Evolutionary conservation across 2,329 filamentous ascomycete species (phyloP), one percentile per base, ranked within the genome.

Genomic region (Emergomyces africanus): DNA sequence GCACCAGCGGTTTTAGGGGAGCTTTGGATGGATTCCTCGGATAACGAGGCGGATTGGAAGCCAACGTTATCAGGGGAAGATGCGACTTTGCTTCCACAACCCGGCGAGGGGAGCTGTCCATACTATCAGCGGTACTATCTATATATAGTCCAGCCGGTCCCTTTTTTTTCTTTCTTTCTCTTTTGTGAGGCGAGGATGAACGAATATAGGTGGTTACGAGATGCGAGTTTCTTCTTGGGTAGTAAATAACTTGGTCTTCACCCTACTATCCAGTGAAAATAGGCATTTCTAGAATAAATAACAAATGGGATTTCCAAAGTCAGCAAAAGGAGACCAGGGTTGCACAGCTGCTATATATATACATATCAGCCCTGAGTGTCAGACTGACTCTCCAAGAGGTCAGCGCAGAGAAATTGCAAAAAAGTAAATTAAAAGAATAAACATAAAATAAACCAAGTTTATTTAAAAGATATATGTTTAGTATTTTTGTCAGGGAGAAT

Each of bases 11-110:
- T 55, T 89, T 83, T 63, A 86, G 82, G 63, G 78, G 82, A 66
- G 81, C 76, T 65, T 87, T 84, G 2, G 84, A 83, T 5, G 89
- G 87, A 68, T 89, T 89, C 67, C 87, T 82, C 55, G 90, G 89
- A 71, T 95, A 94, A 66, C 85, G 82, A 53, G 94, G 92, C 48
- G 92, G 94, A 67, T 95, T 90, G 57, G 87, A 82, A 63, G 94
- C 92, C 63, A 96, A 82, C 48, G 82, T 77, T 64, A 89, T 94
- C 64, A 99, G 81, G 57, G 84, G 80, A 57, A 88, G 87, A 50
- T 97, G 78, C 51, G 92, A 97, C 66, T 82, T 85, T 65, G 92
- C 94, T 78, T 96, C 88, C 66, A 94, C 57, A 30, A 55, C 39
- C 18, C 15, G 37, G 23, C 37, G 53, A 20, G 35, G 37, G 14